These are phyloP conservation scores for Dendrocalamus sinicus DNA, from an alignment of 176 grass and related monocot species.

Conservation along the genomic window DNA sequence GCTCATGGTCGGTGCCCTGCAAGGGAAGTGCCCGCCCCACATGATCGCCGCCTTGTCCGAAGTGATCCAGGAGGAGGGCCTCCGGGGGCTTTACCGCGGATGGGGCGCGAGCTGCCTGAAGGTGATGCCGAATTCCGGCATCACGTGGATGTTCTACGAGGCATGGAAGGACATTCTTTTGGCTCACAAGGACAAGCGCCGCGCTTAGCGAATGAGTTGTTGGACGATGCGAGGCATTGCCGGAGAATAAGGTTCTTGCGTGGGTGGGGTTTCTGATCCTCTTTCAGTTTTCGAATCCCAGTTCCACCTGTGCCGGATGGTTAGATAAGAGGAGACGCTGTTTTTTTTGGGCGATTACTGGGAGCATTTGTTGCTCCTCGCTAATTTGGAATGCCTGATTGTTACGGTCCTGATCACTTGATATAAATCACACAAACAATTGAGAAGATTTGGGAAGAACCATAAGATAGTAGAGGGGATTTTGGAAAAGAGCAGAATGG, in stretches of 20 bases:
- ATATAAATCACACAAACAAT: too few relatives aligned
- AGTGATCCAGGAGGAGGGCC: conserved; percentile 65
- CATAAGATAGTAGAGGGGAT: too few relatives aligned
- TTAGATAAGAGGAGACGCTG: not conserved
- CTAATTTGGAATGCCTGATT: conserved; percentile 1
- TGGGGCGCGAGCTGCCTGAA: conserved; percentile 93
- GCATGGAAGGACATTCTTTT: conserved; percentile 89
- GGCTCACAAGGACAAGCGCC: conserved; percentile 21
- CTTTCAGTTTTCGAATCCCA: conserved; percentile 21
- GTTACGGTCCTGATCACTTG: too few relatives aligned
- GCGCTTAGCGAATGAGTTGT: not conserved
- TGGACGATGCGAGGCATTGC: not conserved
- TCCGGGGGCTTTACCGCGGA: conserved; percentile 71
- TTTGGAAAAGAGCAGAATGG: too few relatives aligned
- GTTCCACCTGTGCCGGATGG: not conserved
- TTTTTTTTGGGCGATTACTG: conserved; percentile 2
- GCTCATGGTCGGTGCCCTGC: conserved; percentile 78
- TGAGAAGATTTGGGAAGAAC: too few relatives aligned
- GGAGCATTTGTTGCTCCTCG: conserved; percentile 6
- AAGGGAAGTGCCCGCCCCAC: conserved; percentile 70
- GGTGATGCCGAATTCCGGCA: conserved; percentile 88
- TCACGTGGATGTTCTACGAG: conserved; percentile 99
- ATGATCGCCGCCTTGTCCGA: conserved; percentile 79
- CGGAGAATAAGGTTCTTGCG: not conserved
- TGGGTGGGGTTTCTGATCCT: not conserved